A percentile compares a stretch with the other conserved stretches of the same genome.
phyloP scores from a whole-genome alignment of 768 basidiomycete species.

The Trametes gibbosa region DNA sequence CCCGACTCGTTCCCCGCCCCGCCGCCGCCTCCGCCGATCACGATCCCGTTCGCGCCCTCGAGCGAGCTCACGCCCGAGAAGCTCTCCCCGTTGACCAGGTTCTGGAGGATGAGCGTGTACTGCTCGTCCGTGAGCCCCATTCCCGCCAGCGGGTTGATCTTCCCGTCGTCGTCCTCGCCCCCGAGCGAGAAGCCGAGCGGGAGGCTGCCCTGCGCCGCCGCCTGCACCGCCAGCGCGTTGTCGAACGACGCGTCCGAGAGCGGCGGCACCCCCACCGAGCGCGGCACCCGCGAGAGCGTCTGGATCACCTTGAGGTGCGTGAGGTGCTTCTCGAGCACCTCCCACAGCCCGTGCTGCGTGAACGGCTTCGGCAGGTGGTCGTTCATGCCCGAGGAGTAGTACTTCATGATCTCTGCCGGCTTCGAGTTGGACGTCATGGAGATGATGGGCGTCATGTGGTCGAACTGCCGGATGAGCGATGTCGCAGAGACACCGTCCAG shows the following conservation, averaged over 20 bases:
- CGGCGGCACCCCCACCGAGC: constrained; percentile 65
- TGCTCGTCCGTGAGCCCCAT: constrained; percentile 90
- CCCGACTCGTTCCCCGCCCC: constrained; percentile 14
- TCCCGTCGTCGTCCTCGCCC: constrained; percentile 42
- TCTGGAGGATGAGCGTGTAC: constrained; percentile 75
- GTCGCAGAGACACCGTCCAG: constrained; percentile 89
- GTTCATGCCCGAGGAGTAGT: constrained; percentile 92
- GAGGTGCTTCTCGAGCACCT: constrained; percentile 93
- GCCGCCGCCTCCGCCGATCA: constrained; percentile 11
- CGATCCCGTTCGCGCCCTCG: constrained; percentile 20
- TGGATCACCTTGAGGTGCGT: constrained; percentile 86
- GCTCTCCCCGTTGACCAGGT: constrained; percentile 63
- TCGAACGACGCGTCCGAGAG: constrained; percentile 54
- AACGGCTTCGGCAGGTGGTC: constrained; percentile 97
- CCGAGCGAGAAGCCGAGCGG: constrained; percentile 21
- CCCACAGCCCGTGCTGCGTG: constrained; percentile 86
- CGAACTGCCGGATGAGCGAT: constrained; percentile 90
- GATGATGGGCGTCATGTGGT: constrained; percentile 94
- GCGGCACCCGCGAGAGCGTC: constrained; percentile 64
- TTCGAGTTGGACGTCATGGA: constrained; percentile 97
- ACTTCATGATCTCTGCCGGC: constrained; percentile 90
- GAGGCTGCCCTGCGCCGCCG: constrained; percentile 1
- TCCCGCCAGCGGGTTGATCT: constrained; percentile 81
- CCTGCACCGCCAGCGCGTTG: constrained; percentile 49
- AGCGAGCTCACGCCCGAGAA: constrained; percentile 42